Conservation (phyloP, 768 basidiomycete species). For the Omphalotus guepiniiformis region DNA sequence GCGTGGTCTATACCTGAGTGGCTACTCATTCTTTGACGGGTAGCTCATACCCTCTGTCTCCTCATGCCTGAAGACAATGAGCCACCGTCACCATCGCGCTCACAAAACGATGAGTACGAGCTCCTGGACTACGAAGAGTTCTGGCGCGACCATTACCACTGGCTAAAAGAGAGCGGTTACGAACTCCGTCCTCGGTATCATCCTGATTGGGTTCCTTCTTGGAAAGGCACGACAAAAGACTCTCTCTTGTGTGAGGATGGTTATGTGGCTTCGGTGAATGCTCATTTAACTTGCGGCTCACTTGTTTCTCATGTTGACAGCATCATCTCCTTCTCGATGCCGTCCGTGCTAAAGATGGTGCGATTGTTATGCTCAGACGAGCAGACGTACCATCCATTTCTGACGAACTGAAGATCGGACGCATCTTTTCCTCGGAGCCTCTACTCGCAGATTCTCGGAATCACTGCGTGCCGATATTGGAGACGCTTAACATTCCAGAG, state of each 20-base stretch:
- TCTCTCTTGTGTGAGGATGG: conserved; percentile 11
- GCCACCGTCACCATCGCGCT: no score
- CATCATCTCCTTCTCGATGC: conserved; percentile 22
- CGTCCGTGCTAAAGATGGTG: conserved; percentile 21
- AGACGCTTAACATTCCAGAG: conserved; percentile 17
- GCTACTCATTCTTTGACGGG: no score
- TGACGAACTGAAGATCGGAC: conserved; percentile 26
- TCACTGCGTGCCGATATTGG: conserved; percentile 29
- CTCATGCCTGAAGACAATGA: no score
- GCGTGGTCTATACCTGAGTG: no score
- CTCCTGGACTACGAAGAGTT: not conserved
- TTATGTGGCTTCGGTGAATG: not conserved
- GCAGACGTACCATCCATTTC: conserved; percentile 12
- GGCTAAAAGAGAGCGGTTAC: conserved; percentile 29
- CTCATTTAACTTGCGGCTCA: not conserved
- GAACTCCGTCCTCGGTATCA: conserved; percentile 27
- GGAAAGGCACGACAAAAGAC: conserved; percentile 17
- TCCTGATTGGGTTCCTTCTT: conserved; percentile 31
- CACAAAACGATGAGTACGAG: no score
- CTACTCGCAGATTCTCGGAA: conserved; percentile 22
- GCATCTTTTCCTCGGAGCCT: conserved; percentile 14
- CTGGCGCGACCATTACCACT: conserved; percentile 20
- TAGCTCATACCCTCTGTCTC: no score
- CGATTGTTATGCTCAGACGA: conserved; percentile 26
- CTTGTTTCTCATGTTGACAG: not conserved